Evolutionary conservation across 352 stramenopile genomes (phyloP), one percentile per base, ranked within the genome.

Genomic region (Globisporangium radiosum): DNA sequence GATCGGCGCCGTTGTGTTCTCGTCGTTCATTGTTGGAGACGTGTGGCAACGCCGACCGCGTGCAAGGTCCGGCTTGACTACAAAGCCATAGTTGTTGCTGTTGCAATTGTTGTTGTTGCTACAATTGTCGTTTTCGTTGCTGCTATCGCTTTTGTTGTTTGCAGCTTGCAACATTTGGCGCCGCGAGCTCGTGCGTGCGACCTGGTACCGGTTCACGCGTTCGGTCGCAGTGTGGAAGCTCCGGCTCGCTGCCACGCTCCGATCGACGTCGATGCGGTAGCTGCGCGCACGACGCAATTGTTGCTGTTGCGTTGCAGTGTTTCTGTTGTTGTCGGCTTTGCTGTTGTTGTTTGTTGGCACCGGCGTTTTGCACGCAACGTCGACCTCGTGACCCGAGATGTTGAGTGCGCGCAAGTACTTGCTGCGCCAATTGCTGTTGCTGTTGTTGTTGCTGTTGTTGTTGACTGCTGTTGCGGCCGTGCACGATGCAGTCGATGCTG

Each of bases 391-490:
- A 39, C 75, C 71, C 57, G 75, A 82, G 56, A 91, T 89, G 57
- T 91, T 88, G 17, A 91, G 69, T n/a, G 78, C 78, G 55, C 73
- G 78, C 38, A 91, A 64, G 63, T 91, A 91, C 66, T 87, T 91
- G 52, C 73, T 78, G 25, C 81, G 73, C 81, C 81, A 91, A 62
- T 84, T 87, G 51, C 51, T 7, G 15, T 33, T 76, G 48, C 59
- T 58, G 33, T 57, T 71, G 15, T n/a, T 47, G 57, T 37, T 42
- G 47, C 47, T 52, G 55, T 43, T 48, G 51, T 15, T 45, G 52
- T 17, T 48, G 52, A 48, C 19, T 39, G 56, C 25, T 47, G 47
- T 37, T 13, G 15, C 42, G 36, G 7, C 19, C 7, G 36, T 37
- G 7, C 36, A 47, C 10, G n/a, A 36, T 5, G 36, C 19, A 13